Conservation (phyloP, 1,139 yeast species). For the Arxiozyma heterogenica region DNA sequence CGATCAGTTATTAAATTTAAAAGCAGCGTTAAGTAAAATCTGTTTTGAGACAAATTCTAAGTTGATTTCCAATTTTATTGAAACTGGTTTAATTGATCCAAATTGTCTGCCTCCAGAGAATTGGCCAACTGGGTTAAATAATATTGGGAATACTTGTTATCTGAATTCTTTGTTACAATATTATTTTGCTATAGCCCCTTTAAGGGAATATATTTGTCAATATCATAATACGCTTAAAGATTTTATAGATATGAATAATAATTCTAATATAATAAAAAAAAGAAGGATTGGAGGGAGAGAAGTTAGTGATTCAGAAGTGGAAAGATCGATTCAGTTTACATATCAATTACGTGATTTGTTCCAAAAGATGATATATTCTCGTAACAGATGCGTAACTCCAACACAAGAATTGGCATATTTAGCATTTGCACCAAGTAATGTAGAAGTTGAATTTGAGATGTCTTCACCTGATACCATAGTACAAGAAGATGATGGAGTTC, state of each 20-base stretch:
- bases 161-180: constrained; percentile 83
- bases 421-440: constrained; percentile 71
- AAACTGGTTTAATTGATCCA: constrained; percentile 54
- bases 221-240: constrained; percentile 33
- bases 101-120: constrained; percentile 50
- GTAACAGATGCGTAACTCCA: constrained; percentile 65
- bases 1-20: constrained; percentile 40
- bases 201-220: constrained; percentile 55
- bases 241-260: constrained; percentile 20
- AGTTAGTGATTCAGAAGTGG: constrained; percentile 64
- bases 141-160: constrained; percentile 93
- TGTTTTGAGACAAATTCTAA: constrained; percentile 44
- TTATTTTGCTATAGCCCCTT: constrained; percentile 76
- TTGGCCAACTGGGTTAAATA: constrained; percentile 87
- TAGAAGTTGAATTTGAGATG: constrained; percentile 51
- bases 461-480: constrained; percentile 1
- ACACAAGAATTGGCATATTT: constrained; percentile 76
- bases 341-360: constrained; percentile 63
- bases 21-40: constrained; percentile 43
- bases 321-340: constrained; percentile 73
- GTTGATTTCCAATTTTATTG: constrained; percentile 44
- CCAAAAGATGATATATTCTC: constrained; percentile 55
- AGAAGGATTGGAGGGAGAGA: constrained; percentile 81
- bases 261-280: constrained; percentile 39
- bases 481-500: background rate